Conservation (phyloP, 257 asterid genomes). For the Solanum sejunctum region DNA sequence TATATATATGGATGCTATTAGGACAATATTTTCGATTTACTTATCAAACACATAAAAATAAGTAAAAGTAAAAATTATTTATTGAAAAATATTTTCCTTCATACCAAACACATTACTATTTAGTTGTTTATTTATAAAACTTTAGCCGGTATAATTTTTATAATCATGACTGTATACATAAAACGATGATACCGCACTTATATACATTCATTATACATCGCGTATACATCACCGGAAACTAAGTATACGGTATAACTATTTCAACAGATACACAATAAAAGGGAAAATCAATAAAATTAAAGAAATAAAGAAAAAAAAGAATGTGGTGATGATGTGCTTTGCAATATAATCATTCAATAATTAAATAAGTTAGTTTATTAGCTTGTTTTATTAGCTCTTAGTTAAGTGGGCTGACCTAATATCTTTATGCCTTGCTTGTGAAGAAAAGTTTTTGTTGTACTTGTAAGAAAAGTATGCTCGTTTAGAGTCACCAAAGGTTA, state of each 20-base stretch:
- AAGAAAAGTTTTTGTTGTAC: conserved; percentile 16
- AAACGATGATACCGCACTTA: background rate
- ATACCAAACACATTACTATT: background rate
- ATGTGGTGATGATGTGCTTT: background rate
- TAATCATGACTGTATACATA: background rate
- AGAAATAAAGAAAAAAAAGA: background rate
- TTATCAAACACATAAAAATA: background rate
- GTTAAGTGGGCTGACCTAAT: conserved; percentile 51
- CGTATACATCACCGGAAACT: background rate
- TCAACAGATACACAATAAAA: background rate
- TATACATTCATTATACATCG: background rate
- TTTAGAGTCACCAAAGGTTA: conserved; percentile 41
- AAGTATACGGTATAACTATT: background rate
- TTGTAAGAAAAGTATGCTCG: conserved; percentile 22
- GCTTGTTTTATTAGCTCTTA: conserved; percentile 17
- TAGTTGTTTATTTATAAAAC: no score
- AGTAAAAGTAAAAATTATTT: background rate
- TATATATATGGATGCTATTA: background rate
- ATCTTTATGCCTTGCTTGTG: conserved; percentile 24
- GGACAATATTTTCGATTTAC: background rate
- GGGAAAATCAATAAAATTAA: background rate
- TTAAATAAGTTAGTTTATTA: conserved; percentile 14
- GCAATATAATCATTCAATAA: background rate
- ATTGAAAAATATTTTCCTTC: background rate
- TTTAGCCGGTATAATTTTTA: background rate